Conservation (phyloP, 768 basidiomycete genomes). For the Hemileccinum impolitum region DNA sequence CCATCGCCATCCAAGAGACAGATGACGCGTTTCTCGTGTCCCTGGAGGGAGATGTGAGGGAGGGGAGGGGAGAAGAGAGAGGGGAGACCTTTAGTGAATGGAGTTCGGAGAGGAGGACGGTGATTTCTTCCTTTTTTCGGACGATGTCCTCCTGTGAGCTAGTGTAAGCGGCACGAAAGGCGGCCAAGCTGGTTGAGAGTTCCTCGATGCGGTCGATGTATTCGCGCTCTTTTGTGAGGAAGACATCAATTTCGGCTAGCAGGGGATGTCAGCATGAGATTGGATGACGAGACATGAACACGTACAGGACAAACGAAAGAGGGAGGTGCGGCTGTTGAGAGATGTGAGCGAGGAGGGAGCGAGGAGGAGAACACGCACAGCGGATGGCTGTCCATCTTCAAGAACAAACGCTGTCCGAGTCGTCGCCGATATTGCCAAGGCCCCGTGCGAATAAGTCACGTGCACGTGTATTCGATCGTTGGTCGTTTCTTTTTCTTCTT, state of each 20-base stretch:
- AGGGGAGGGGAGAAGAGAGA: background rate
- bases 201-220: conserved; percentile 18
- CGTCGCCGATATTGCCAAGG: no score
- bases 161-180: conserved; percentile 27
- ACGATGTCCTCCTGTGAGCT: conserved; percentile 19
- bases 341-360: background rate
- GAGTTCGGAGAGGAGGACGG: conserved; percentile 24
- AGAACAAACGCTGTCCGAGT: no score
- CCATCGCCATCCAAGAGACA: conserved; percentile 64
- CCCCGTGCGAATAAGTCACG: conserved; percentile 35
- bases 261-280: background rate
- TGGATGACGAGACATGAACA: background rate
- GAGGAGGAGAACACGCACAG: conserved; percentile 3
- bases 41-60: conserved; percentile 8
- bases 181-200: conserved; percentile 22
- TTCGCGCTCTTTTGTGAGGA: conserved; percentile 23
- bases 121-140: conserved; percentile 11
- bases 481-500: no score
- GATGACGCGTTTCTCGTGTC: conserved; percentile 35
- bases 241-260: conserved; percentile 30
- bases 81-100: conserved; percentile 23
- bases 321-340: conserved; percentile 1
- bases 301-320: conserved; percentile 11
- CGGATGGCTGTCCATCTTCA: conserved; percentile 17
- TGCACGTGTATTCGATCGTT: no score